A percentile compares a stretch with the other conserved stretches of the same genome.
Evolutionary conservation across 1,139 yeast genomes (phyloP).

Genomic region (Torulaspora pretoriensis): DNA sequence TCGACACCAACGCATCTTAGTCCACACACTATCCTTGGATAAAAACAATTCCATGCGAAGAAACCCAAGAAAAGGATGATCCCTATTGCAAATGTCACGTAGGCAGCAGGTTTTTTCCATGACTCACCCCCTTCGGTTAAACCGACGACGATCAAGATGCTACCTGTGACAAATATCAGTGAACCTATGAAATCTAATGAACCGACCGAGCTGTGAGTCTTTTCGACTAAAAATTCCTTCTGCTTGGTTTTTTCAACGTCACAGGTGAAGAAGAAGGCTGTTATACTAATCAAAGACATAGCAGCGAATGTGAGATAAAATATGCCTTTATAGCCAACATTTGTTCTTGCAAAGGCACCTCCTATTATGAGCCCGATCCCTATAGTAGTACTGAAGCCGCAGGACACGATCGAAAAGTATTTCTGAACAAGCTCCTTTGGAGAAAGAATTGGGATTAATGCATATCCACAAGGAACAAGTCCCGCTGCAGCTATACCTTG

Average conservation of each 20-base stretch:
- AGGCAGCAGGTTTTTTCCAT: conserved; percentile 36
- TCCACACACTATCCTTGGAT: conserved; percentile 3
- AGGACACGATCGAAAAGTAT: conserved; percentile 30
- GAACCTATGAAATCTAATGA: conserved; percentile 34
- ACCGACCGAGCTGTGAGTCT: conserved; percentile 18
- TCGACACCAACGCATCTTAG: conserved; percentile 1
- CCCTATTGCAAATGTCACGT: conserved; percentile 19
- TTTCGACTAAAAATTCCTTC: conserved; percentile 10
- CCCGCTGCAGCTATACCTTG: conserved; percentile 41
- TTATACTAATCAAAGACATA: conserved; percentile 14
- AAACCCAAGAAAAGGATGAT: conserved; percentile 14
- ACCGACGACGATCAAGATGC: conserved; percentile 35
- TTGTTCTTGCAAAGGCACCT: conserved; percentile 37
- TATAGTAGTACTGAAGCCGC: conserved; percentile 30
- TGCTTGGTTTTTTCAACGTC: conserved; percentile 13
- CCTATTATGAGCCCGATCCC: conserved; percentile 39
- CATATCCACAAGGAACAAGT: conserved; percentile 36
- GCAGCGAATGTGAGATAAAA: conserved; percentile 35
- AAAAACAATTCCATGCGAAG: conserved; percentile 19
- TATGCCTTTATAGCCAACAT: conserved; percentile 36
- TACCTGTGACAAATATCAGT: conserved; percentile 30
- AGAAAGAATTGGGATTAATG: conserved; percentile 36
- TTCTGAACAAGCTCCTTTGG: conserved; percentile 25
- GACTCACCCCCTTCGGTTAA: conserved; percentile 38
- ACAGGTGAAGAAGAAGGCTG: conserved; percentile 19